Conservation (phyloP, 495 filamentous ascomycete species). For the Evernia prunastri region DNA sequence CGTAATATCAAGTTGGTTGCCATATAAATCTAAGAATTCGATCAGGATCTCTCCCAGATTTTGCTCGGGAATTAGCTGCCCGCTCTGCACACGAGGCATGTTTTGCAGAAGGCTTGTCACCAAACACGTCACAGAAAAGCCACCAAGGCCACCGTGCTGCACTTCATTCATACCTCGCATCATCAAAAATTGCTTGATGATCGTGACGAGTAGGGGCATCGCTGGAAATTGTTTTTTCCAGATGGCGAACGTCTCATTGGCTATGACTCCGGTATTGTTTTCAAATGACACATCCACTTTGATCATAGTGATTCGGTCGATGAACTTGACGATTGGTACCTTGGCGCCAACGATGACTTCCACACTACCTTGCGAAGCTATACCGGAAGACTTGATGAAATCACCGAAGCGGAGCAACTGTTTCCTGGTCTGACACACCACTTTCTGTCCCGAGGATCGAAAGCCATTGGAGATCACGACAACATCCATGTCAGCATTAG, state of each 20-base stretch:
- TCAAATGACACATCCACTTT: constrained; percentile 92
- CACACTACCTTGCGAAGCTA: constrained; percentile 47
- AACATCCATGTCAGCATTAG: constrained; percentile 88
- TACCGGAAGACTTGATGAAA: constrained; percentile 42
- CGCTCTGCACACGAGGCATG: constrained; percentile 57
- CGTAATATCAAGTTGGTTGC: constrained; percentile 63
- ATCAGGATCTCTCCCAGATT: constrained; percentile 74
- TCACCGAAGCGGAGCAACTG: constrained; percentile 44
- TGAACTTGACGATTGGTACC: constrained; percentile 89
- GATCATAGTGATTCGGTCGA: constrained; percentile 64
- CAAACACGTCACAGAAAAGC: constrained; percentile 88
- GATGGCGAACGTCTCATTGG: constrained; percentile 66
- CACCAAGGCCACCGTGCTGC: constrained; percentile 82
- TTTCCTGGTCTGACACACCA: constrained; percentile 39
- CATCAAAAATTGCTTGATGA: constrained; percentile 87
- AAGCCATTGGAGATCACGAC: constrained; percentile 70
- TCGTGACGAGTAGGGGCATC: constrained; percentile 72
- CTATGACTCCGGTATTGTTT: constrained; percentile 70
- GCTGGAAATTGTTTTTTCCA: constrained; percentile 76
- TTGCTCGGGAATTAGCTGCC: constrained; percentile 48
- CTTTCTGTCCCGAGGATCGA: constrained; percentile 36
- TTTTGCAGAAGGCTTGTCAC: constrained; percentile 80
- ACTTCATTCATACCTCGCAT: constrained; percentile 91
- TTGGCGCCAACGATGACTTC: constrained; percentile 66
- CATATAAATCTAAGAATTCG: constrained; percentile 83